These are phyloP conservation scores for Backusella australiensis DNA, from an alignment of 192 early-diverging fungal genomes.

Conservation along the genomic window DNA sequence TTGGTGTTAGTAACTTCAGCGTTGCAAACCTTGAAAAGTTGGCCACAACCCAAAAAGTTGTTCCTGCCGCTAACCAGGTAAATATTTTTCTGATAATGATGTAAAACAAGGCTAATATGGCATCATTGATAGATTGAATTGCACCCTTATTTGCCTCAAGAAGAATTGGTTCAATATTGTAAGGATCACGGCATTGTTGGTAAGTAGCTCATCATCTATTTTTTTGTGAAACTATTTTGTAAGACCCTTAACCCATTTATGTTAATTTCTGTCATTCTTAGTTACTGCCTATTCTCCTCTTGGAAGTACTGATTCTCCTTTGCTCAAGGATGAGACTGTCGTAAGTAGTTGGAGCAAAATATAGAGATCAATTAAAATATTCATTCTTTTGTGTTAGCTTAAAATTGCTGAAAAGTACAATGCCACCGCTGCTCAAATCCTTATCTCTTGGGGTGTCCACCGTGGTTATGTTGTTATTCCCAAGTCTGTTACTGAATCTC, in stretches of 20 bases:
- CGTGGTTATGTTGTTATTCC: conserved; percentile 79
- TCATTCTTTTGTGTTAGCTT: conserved; percentile 4
- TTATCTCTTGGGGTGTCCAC: conserved; percentile 74
- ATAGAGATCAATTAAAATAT: neutral
- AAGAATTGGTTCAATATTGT: conserved; percentile 56
- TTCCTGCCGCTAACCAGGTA: conserved; percentile 57
- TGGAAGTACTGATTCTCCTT: conserved; percentile 42
- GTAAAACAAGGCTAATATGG: conserved; percentile 40
- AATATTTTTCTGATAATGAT: neutral
- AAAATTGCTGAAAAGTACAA: conserved; percentile 66
- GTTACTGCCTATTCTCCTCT: conserved; percentile 84
- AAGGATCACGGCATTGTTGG: conserved; percentile 47
- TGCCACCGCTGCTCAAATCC: conserved; percentile 67
- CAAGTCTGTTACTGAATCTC: conserved; percentile 65
- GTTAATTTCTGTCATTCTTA: neutral
- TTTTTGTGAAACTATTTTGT: neutral
- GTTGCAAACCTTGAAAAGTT: conserved; percentile 29
- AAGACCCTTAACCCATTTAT: neutral
- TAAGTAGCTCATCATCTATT: conserved; percentile 44
- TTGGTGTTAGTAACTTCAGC: conserved; percentile 65
- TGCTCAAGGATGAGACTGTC: conserved; percentile 19
- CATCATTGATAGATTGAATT: conserved; percentile 30
- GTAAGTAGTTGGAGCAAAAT: conserved; percentile 21
- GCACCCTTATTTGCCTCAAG: conserved; percentile 34
- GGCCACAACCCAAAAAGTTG: conserved; percentile 14